Percentiles rank a stretch among this genome's conserved stretches.
These are phyloP conservation scores for Suhomyces vadensis DNA, from an alignment of 805 yeast species.

Conservation along the genomic window DNA sequence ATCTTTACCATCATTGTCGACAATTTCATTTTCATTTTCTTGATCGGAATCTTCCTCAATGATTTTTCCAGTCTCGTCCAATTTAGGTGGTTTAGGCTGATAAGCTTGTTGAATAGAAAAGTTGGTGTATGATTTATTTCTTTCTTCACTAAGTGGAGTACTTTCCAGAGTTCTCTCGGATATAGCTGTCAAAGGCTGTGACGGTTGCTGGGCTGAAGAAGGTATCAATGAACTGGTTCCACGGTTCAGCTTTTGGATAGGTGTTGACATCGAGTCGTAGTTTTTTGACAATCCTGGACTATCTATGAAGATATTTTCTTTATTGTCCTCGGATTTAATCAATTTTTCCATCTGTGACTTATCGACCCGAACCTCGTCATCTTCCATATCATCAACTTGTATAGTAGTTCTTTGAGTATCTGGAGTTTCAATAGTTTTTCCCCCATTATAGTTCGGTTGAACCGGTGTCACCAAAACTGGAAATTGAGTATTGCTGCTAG, in stretches of 20 bases:
- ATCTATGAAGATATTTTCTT: slow-evolving; percentile 49
- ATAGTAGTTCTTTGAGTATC: slow-evolving; percentile 48
- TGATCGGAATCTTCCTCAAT: slow-evolving; percentile 11
- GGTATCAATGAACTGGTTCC: slow-evolving; percentile 8
- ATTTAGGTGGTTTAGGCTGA: slow-evolving; percentile 35
- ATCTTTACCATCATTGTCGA: slow-evolving; percentile 14
- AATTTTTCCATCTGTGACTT: slow-evolving; percentile 34
- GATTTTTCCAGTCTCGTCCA: slow-evolving; percentile 33
- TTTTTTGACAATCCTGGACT: slow-evolving; percentile 19
- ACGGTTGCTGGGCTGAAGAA: slow-evolving; percentile 11
- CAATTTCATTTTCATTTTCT: slow-evolving; percentile 9
- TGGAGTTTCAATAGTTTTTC: slow-evolving; percentile 35
- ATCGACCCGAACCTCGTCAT: slow-evolving; percentile 36
- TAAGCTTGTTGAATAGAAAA: slow-evolving; percentile 16
- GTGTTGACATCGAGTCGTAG: slow-evolving; percentile 33
- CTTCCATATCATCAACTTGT: slow-evolving; percentile 43
- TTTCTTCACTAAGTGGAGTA: slow-evolving; percentile 20
- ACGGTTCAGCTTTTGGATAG: slow-evolving; percentile 19
- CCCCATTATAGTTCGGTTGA: slow-evolving; percentile 22
- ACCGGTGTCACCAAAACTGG: slow-evolving; percentile 31
- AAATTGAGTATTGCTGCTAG: background rate
- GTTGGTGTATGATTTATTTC: slow-evolving; percentile 5
- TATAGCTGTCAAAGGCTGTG: slow-evolving; percentile 33
- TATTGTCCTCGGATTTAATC: slow-evolving; percentile 41
- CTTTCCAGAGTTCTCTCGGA: slow-evolving; percentile 34